Percentiles rank a stretch among this genome's conserved stretches.
Conservation (phyloP, 768 basidiomycete species). For the Lyophyllum decastes region DNA sequence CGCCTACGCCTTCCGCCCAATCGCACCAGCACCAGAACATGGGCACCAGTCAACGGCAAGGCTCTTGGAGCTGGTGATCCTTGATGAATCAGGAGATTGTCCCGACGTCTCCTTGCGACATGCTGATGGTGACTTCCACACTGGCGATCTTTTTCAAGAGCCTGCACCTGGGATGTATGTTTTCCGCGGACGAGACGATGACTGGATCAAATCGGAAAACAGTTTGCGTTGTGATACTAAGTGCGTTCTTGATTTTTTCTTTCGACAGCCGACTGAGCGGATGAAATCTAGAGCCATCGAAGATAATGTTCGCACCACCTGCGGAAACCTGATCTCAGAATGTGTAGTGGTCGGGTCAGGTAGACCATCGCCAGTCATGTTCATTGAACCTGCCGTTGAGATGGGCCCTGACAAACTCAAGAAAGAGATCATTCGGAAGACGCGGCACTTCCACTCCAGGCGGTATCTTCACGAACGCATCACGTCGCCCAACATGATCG, state of each 20-base stretch:
- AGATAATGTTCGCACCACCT: slow-evolving; percentile 68
- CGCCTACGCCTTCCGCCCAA: slow-evolving; percentile 63
- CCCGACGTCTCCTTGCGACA: slow-evolving; percentile 59
- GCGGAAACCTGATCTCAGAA: slow-evolving; percentile 63
- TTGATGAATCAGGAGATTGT: slow-evolving; percentile 67
- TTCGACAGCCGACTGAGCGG: slow-evolving; percentile 7
- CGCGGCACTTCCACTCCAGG: slow-evolving; percentile 67
- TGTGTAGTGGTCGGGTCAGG: slow-evolving; percentile 81
- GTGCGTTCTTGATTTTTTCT: slow-evolving; percentile 30
- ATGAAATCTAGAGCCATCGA: slow-evolving; percentile 58
- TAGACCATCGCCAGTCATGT: slow-evolving; percentile 72
- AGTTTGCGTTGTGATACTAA: slow-evolving; percentile 79
- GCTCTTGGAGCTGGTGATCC: slow-evolving; percentile 70
- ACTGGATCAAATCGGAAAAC: slow-evolving; percentile 85
- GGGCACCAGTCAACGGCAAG: slow-evolving; percentile 56
- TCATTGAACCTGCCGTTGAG: slow-evolving; percentile 62
- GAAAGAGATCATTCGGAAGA: slow-evolving; percentile 71
- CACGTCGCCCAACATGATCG: slow-evolving; percentile 57
- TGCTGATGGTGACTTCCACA: slow-evolving; percentile 74
- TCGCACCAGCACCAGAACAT: slow-evolving; percentile 40
- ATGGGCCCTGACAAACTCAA: slow-evolving; percentile 59
- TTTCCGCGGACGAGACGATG: slow-evolving; percentile 75
- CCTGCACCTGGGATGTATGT: slow-evolving; percentile 56
- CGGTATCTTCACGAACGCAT: slow-evolving; percentile 81
- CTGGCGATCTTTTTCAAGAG: slow-evolving; percentile 80